A percentile compares a stretch with the other conserved stretches of the same genome.
phyloP scores from a whole-genome alignment of 306 rosid species.

The Quercus wislizeni region DNA sequence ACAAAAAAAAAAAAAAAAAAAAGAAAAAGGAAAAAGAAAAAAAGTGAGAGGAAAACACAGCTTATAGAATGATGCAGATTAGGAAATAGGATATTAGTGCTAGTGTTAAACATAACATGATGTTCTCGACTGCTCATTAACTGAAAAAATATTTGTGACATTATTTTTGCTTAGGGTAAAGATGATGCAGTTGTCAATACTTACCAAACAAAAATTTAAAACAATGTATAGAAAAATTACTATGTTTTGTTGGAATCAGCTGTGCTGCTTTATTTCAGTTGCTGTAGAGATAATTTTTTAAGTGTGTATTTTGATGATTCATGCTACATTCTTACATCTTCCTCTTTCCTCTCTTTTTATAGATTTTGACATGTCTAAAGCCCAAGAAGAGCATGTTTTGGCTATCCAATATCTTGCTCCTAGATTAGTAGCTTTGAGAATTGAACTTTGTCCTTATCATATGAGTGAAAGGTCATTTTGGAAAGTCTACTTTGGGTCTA shows the following conservation, averaged over 20 bases:
- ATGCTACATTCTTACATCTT: conserved; percentile 22
- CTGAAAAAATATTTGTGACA: neutral
- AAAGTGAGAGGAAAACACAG: no score
- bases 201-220: neutral
- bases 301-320: neutral
- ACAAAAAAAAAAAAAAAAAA: no score
- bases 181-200: neutral
- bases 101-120: neutral
- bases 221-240: neutral
- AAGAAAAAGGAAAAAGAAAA: no score
- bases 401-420: conserved; percentile 74
- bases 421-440: conserved; percentile 85
- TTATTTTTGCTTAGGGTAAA: neutral
- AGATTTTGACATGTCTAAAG: conserved; percentile 85
- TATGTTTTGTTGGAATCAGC: neutral
- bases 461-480: conserved; percentile 93
- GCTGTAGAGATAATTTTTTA: neutral
- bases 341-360: conserved; percentile 18
- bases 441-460: conserved; percentile 90
- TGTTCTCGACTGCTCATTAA: neutral
- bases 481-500: conserved; percentile 75
- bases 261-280: neutral
- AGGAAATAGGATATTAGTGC: neutral
- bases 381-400: conserved; percentile 67
- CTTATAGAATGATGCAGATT: neutral